Evolutionary conservation across 768 basidiomycete species (phyloP).

Genomic region (Serendipita sp.): DNA sequence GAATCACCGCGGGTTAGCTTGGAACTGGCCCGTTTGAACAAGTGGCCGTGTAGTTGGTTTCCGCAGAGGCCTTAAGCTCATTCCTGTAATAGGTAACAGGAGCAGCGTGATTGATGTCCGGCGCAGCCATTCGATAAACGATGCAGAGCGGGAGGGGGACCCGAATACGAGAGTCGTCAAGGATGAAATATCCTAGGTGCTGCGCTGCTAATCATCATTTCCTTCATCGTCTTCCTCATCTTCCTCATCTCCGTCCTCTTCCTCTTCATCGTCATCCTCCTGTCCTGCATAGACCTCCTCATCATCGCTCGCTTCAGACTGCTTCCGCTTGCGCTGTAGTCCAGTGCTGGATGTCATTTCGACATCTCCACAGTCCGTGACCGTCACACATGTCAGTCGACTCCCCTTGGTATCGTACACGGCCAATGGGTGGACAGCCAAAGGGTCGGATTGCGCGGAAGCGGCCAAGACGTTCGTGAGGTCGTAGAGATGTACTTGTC

Average conservation of each 20-base stretch:
- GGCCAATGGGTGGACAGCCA: conserved; percentile 37
- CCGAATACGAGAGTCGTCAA: too few species aligned
- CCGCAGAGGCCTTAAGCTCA: not conserved
- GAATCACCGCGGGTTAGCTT: too few species aligned
- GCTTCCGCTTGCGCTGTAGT: conserved; percentile 26
- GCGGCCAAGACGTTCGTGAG: conserved; percentile 32
- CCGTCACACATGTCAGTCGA: conserved; percentile 58
- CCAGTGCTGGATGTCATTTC: conserved; percentile 13
- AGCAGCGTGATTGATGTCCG: too few species aligned
- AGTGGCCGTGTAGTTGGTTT: not conserved
- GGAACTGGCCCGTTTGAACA: too few species aligned
- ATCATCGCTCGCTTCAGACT: conserved; percentile 20
- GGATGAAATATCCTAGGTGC: too few species aligned
- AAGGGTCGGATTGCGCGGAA: conserved; percentile 14
- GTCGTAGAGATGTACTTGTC: conserved; percentile 65
- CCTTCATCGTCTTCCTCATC: conserved; percentile 14
- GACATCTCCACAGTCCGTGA: conserved; percentile 35
- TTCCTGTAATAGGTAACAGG: not conserved
- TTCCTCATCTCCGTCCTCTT: conserved; percentile 16
- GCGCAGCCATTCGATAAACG: too few species aligned
- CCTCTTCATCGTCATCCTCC: conserved; percentile 17
- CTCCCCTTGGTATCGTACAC: conserved; percentile 77
- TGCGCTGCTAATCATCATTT: conserved; percentile 2
- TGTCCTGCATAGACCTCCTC: conserved; percentile 24
- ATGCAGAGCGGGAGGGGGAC: too few species aligned